A percentile compares a stretch with the other conserved stretches of the same genome.
Conservation (phyloP, 805 yeast genomes). For the Nakazawaea pomicola region DNA sequence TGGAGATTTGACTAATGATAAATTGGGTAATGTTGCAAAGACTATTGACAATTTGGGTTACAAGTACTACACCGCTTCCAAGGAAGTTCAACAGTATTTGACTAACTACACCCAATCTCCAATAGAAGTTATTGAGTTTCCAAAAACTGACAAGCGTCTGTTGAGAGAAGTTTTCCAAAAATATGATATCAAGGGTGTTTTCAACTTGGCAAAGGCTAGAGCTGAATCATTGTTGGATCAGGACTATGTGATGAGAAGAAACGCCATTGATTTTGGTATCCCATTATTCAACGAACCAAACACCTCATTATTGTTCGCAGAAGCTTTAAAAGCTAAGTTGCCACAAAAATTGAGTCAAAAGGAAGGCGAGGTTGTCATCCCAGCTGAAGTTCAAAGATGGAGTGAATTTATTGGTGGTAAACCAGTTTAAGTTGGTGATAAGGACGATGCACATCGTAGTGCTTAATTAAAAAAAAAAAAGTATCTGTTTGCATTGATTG, state of each 20-base stretch:
- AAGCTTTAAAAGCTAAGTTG: constrained; percentile 71
- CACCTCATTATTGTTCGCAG: constrained; percentile 82
- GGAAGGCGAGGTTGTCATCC: constrained; percentile 46
- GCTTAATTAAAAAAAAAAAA: no score
- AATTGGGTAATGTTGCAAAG: constrained; percentile 69
- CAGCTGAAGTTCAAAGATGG: constrained; percentile 91
- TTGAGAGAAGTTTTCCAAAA: constrained; percentile 90
- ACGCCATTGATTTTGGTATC: constrained; percentile 96
- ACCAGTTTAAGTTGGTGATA: constrained; percentile 49
- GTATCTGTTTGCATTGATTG: no score
- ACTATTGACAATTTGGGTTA: constrained; percentile 71
- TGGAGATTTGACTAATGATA: constrained; percentile 76
- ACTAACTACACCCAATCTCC: constrained; percentile 36
- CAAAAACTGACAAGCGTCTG: constrained; percentile 88
- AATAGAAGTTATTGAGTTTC: constrained; percentile 77
- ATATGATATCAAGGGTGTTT: constrained; percentile 78
- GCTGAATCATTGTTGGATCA: constrained; percentile 82
- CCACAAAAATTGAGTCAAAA: constrained; percentile 45
- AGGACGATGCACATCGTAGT: no score
- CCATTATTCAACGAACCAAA: constrained; percentile 97
- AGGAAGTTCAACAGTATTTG: constrained; percentile 68
- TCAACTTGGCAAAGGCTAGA: constrained; percentile 86
- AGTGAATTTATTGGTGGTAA: constrained; percentile 94
- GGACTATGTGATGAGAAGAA: constrained; percentile 98
- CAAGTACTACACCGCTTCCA: constrained; percentile 73